These are phyloP conservation scores for Pistacia integerrima DNA, from an alignment of 345 rosid genomes.

Conservation along the genomic window DNA sequence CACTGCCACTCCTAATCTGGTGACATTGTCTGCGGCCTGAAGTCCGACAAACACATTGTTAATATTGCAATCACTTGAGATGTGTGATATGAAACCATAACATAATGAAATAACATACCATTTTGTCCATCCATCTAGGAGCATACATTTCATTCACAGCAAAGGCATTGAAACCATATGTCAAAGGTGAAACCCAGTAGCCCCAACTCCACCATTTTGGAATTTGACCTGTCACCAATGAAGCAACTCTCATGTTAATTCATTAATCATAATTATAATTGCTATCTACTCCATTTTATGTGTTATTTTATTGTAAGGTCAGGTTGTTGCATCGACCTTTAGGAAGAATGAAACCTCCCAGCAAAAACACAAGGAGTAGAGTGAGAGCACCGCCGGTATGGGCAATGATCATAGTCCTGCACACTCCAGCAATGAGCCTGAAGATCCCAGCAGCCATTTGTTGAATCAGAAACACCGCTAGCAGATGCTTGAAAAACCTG, in stretches of 20 bases:
- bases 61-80: not conserved
- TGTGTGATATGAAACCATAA: not conserved
- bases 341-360: conserved; percentile 85
- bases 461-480: conserved; percentile 65
- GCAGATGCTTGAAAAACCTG: conserved; percentile 86
- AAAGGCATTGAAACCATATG: conserved; percentile 71
- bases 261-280: not conserved
- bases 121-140: conserved; percentile 80
- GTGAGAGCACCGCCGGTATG: conserved; percentile 75
- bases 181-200: conserved; percentile 87
- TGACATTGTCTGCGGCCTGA: conserved; percentile 58
- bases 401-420: conserved; percentile 83
- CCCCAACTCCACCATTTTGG: conserved; percentile 93
- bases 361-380: conserved; percentile 72
- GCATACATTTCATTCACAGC: conserved; percentile 75
- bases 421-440: conserved; percentile 62
- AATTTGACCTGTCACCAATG: conserved; percentile 50
- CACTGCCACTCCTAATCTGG: conserved; percentile 61
- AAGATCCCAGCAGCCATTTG: conserved; percentile 87
- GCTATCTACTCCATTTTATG: not conserved
- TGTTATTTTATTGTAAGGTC: not conserved
- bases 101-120: conserved; percentile 32
- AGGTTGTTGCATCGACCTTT: conserved; percentile 38
- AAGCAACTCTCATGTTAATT: not conserved
- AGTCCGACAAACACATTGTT: not conserved